Evolutionary conservation across 345 rosid species (phyloP).

Genomic region (Brassica juncea): DNA sequence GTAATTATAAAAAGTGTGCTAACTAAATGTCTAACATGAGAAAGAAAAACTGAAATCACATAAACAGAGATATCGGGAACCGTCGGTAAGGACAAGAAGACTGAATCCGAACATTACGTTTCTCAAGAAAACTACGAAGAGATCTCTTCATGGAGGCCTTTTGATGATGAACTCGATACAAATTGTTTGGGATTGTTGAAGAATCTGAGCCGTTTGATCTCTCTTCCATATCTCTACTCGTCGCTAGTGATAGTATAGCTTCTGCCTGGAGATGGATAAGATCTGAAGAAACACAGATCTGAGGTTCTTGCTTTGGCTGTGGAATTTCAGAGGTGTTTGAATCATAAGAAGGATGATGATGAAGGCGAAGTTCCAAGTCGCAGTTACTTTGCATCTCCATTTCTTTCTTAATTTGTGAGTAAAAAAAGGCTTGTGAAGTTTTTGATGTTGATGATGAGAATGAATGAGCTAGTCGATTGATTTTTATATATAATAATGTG

Average conservation of each 20-base stretch:
- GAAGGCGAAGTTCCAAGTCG: slow-evolving; percentile 37
- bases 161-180: neutral
- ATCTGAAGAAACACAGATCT: slow-evolving; percentile 22
- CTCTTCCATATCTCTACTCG: slow-evolving; percentile 16
- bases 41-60: neutral
- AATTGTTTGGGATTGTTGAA: neutral
- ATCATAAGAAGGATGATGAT: neutral
- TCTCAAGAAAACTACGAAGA: slow-evolving; percentile 31
- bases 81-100: slow-evolving; percentile 22
- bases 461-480: neutral
- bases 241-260: slow-evolving; percentile 30
- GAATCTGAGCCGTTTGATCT: neutral
- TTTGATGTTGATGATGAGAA: slow-evolving; percentile 15
- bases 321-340: slow-evolving; percentile 2
- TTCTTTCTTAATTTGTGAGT: slow-evolving; percentile 3
- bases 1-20: neutral
- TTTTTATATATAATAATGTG: neutral
- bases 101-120: slow-evolving; percentile 29
- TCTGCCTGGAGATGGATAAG: slow-evolving; percentile 18
- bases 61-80: neutral
- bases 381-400: slow-evolving; percentile 32
- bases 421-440: slow-evolving; percentile 10
- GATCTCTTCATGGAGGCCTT: slow-evolving; percentile 30
- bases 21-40: neutral
- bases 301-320: slow-evolving; percentile 22